These are phyloP conservation scores for Paraphysoderma sedebokerense DNA, from an alignment of 371 early-diverging fungal species.

Conservation along the genomic window DNA sequence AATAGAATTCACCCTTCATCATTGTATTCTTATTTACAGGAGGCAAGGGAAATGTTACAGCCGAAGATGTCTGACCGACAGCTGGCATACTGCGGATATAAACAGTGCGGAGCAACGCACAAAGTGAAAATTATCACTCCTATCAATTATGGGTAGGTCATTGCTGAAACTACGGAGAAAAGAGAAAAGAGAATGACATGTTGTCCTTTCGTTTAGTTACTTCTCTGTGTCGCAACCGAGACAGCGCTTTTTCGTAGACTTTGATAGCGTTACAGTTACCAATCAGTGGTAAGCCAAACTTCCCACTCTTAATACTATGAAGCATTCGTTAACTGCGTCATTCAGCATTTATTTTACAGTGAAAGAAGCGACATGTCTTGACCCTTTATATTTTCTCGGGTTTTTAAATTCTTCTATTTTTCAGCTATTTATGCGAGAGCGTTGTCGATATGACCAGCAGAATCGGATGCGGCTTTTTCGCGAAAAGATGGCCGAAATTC, in stretches of 20 bases:
- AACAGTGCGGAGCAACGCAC: slow-evolving; percentile 32
- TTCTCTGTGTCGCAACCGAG: slow-evolving; percentile 38
- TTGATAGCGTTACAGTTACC: slow-evolving; percentile 14
- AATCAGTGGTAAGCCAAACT: slow-evolving; percentile 27
- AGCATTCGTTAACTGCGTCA: no score
- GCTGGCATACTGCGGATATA: slow-evolving; percentile 32
- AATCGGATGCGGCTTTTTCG: slow-evolving; percentile 41
- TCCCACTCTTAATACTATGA: no score
- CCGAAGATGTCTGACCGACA: slow-evolving; percentile 15
- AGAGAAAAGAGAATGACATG: no score
- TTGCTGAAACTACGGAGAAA: no score
- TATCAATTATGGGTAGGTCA: slow-evolving; percentile 47
- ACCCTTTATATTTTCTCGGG: slow-evolving; percentile 23
- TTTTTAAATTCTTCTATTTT: slow-evolving; percentile 33
- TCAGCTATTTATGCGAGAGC: slow-evolving; percentile 28
- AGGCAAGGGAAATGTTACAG: slow-evolving; percentile 23
- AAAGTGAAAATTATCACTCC: slow-evolving; percentile 39
- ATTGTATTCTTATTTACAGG: slow-evolving; percentile 5
- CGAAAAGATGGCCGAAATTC: slow-evolving; percentile 40
- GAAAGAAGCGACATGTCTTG: no score
- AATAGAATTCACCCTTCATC: slow-evolving; percentile 4
- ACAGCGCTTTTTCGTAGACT: slow-evolving; percentile 35
- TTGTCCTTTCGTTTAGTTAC: no score
- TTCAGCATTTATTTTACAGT: no score
- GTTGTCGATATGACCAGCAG: slow-evolving; percentile 42